These are phyloP conservation scores for Myrmaecium sp. DNA, from an alignment of 2,329 filamentous ascomycete species.

Conservation along the genomic window DNA sequence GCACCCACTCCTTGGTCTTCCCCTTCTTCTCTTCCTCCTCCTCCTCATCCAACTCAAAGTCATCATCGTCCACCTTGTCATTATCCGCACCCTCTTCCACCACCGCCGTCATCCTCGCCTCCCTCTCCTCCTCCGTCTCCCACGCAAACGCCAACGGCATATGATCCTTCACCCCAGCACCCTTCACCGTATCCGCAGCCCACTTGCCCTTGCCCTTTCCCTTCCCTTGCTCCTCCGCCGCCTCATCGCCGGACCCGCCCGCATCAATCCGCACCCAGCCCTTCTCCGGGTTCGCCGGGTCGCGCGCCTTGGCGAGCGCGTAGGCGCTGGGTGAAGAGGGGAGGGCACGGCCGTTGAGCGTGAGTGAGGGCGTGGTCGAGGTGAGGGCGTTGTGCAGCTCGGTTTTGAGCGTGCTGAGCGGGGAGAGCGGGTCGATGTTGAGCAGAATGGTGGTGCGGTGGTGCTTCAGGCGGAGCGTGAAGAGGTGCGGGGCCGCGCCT, in stretches of 20 bases:
- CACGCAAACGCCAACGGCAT: constrained; percentile 21
- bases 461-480: constrained; percentile 31
- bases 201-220: constrained; percentile 15
- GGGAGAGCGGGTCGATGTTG: constrained; percentile 26
- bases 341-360: constrained; percentile 18
- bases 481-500: too few relatives aligned
- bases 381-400: constrained; percentile 24
- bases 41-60: constrained; percentile 4
- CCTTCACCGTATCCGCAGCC: constrained; percentile 10
- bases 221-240: constrained; percentile 12
- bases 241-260: constrained; percentile 7
- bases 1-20: constrained; percentile 3
- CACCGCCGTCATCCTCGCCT: constrained; percentile 7
- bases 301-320: constrained; percentile 22
- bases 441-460: constrained; percentile 29
- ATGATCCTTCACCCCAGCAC: constrained; percentile 17
- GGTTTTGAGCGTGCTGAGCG: constrained; percentile 22
- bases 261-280: constrained; percentile 23
- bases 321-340: constrained; percentile 23
- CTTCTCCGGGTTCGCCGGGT: constrained; percentile 21
- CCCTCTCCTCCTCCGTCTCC: constrained; percentile 6
- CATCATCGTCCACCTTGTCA: constrained; percentile 7
- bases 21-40: constrained; percentile 7
- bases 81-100: constrained; percentile 7
- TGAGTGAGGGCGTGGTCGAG: constrained; percentile 19